Evolutionary conservation across 2,329 filamentous ascomycete genomes (phyloP).

Genomic region (Colletotrichum ledebouriae): DNA sequence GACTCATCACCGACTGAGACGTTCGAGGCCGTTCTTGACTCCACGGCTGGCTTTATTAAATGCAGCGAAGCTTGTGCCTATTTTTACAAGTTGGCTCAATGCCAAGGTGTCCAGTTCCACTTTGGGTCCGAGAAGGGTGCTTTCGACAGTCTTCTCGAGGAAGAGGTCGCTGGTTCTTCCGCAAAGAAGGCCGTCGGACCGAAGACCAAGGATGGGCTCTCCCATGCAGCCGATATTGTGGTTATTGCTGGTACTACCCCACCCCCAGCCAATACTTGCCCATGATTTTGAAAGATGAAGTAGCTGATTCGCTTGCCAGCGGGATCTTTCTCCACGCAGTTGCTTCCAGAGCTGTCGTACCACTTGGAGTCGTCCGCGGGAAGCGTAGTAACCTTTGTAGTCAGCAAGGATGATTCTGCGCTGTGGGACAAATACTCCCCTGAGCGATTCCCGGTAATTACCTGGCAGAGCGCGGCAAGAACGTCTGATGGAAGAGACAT

Average conservation of each 20-base stretch:
- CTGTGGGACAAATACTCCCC: constrained; percentile 53
- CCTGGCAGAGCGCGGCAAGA: constrained; percentile 50
- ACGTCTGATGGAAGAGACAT: constrained; percentile 48
- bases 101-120: constrained; percentile 46
- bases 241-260: constrained; percentile 54
- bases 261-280: constrained; percentile 45
- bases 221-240: constrained; percentile 50
- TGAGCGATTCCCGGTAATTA: constrained; percentile 50
- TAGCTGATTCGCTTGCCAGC: constrained; percentile 40
- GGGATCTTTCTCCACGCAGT: constrained; percentile 50
- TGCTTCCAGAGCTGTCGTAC: constrained; percentile 43
- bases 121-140: constrained; percentile 46
- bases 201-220: constrained; percentile 52
- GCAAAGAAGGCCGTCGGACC: constrained; percentile 53
- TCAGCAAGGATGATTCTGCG: constrained; percentile 42
- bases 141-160: constrained; percentile 46
- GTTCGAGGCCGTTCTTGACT: constrained; percentile 47
- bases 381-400: constrained; percentile 42
- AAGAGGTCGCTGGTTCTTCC: not conserved
- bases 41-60: constrained; percentile 45
- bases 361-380: constrained; percentile 46
- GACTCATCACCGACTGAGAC: constrained; percentile 14
- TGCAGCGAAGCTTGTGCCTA: constrained; percentile 46
- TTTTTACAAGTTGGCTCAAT: constrained; percentile 43
- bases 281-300: not conserved